Evolutionary conservation across 2,329 filamentous ascomycete species (phyloP), one percentile per base, ranked within the genome.

Genomic region (Ceratocystis eucalypticola): DNA sequence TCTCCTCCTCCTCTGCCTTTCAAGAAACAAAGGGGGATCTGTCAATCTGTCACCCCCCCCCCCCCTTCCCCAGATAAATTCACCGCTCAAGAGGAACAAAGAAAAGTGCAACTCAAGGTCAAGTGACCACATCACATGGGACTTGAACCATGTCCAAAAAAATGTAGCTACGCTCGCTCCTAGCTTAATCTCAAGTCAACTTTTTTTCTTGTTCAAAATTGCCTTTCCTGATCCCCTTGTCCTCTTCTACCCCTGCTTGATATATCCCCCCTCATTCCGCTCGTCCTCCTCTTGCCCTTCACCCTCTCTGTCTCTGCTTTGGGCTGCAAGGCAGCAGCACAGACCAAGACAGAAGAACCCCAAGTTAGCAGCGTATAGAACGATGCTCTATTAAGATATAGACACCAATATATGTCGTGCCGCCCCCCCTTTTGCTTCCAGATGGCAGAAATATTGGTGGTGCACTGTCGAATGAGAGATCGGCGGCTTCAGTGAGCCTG

Each of bases 121-220:
- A 66, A 66, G 61, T 66, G 65, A 66, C 45, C 41, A 17, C 15
- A 44, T 66, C 65, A 66, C 65, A 63, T 64, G 65, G 65, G 65
- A 4, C 61, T 57, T 57, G 53, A 57, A 57, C 53, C 53, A 57
- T 57, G 53, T 33, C 25, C 30, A 22, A 33, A 25, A 57, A 12
- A 57, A 57, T 37, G 53, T 57, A 30, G 53, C 53, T 57, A 25
- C 22, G 20, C 48, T 53, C 48, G 10, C 8, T 37, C 48, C 25
- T 53, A 25, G 48, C 48, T 28, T 6, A 53, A 53, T 22, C 33
- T 37, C 3, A 17, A 22, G 17, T 57, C 53, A 30, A 33, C 17
- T 7, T 17, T 20, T 12, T 57, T 57, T 7, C 53, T 57, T 57
- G 53, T 37, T 37, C 33, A 33, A 33, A 15, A 37, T 33, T 57